These are phyloP conservation scores for Cutaneotrichosporon sp. DNA, from an alignment of 1,284 basidiomycete species.

Conservation along the genomic window DNA sequence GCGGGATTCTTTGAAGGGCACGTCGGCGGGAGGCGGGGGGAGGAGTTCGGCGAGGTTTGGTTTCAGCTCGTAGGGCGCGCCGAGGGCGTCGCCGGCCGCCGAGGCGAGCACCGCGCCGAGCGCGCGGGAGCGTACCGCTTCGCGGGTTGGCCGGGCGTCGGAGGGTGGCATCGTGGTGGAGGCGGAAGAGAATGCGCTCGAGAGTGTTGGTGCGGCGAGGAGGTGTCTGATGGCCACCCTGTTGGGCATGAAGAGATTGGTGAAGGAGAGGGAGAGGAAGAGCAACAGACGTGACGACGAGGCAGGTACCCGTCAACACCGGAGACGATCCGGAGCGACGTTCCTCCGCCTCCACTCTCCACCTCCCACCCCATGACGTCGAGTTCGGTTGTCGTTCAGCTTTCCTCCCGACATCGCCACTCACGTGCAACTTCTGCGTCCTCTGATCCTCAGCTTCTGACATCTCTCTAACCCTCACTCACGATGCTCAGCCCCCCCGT, in stretches of 20 bases:
- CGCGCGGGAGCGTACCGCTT: background rate
- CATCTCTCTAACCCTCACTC: background rate
- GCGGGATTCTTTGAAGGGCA: background rate
- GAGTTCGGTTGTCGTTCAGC: too few relatives aligned
- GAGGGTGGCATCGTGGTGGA: background rate
- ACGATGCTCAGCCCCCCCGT: background rate
- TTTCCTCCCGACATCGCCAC: too few relatives aligned
- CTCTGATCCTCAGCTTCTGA: background rate
- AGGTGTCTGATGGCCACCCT: too few relatives aligned
- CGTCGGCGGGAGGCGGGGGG: background rate
- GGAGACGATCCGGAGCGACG: background rate
- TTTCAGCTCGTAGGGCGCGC: constrained; percentile 13
- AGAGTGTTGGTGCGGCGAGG: too few relatives aligned
- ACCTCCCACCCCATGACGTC: too few relatives aligned
- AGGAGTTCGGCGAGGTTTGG: background rate
- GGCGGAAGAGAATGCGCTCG: background rate
- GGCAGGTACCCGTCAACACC: too few relatives aligned
- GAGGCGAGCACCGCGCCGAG: constrained; percentile 14
- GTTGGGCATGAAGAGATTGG: too few relatives aligned
- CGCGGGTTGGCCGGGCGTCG: background rate
- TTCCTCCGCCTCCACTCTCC: background rate
- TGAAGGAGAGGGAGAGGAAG: too few relatives aligned
- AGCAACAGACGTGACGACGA: too few relatives aligned
- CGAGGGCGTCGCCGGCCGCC: constrained; percentile 18
- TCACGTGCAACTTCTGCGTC: too few relatives aligned